Base-by-base conservation (phyloP, 805 yeast genomes). In the Hanseniaspora occidentalis region DNA sequence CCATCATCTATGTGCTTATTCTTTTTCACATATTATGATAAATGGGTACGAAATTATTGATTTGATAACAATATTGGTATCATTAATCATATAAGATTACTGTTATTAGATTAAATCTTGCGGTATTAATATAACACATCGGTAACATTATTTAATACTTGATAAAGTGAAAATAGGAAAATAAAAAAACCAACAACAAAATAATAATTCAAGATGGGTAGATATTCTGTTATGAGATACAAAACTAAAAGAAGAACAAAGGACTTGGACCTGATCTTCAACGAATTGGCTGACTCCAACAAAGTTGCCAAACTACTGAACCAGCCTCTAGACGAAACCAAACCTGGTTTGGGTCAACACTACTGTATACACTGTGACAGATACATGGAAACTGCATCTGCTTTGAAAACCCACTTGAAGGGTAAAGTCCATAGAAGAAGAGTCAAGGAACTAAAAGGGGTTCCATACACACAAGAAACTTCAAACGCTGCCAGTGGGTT, bases 341-440 rank as follows among this genome's bases (percentile, higher is more conserved):
- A 80, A 55, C 88, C 96, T 1, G 99, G 99, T 1, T 64, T 92
- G 48, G 99, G 96, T 13, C 97, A 92, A 61, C 80, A 75, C 61
- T 92, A 84, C 60, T 92, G 97, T 61, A 70, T 92, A 40, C 95
- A 86, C 47, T 92, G 99, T 68, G 94, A 94, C 37, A 83, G 80
- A 57, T 85, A 92, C 61, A 85, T 77, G 54, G 96, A 88, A 57
- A 77, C 79, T 43, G 85, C 81, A 35, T 58, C 62, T 24, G 81
- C 94, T 6, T 67, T 84, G 41, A 75, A 74, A 45, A 69, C 78
- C 11, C 99, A 92, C 63, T 62, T 71, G 46, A 74, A 75, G 50
- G 69, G 81, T 3, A 88, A 86, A 54, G 71, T 77, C 6, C 99
- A 92, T 62, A 88, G 82, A 59, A 74, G 97, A 60, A 70, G 95